Conservation (phyloP, 177 flowering plant genomes). For the Vitis hybrid region DNA sequence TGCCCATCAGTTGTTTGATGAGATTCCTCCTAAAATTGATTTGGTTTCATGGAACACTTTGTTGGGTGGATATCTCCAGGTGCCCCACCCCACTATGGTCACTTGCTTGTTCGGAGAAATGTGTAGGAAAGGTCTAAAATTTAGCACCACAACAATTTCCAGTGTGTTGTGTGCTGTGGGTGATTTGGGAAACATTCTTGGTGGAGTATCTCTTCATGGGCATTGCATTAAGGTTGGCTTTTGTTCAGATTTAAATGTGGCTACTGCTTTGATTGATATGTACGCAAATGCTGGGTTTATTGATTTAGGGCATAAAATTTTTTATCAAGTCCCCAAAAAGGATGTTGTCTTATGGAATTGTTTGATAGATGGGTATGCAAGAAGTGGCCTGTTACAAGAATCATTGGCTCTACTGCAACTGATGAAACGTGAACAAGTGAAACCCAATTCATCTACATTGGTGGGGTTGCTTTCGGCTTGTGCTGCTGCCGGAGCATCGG, state of each 20-base stretch:
- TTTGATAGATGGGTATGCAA: conserved; percentile 49
- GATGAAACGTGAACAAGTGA: conserved; percentile 34
- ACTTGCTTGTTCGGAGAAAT: conserved; percentile 33
- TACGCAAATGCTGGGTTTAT: conserved; percentile 39
- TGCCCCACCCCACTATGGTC: conserved; percentile 23
- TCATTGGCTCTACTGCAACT: conserved; percentile 28
- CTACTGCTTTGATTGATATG: conserved; percentile 37
- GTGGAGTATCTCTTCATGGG: conserved; percentile 38
- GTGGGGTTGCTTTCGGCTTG: conserved; percentile 46
- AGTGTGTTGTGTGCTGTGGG: conserved; percentile 29
- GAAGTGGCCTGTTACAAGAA: conserved; percentile 34
- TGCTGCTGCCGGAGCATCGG: conserved; percentile 33
- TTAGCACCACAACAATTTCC: conserved; percentile 24
- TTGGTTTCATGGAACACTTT: conserved; percentile 53
- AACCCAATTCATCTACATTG: conserved; percentile 50
- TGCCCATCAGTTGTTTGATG: conserved; percentile 52
- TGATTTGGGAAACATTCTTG: conserved; percentile 21
- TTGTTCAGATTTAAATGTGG: conserved; percentile 26
- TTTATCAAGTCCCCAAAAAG: conserved; percentile 28
- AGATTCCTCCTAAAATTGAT: conserved; percentile 35
- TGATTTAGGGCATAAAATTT: conserved; percentile 25
- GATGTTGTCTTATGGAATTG: conserved; percentile 55
- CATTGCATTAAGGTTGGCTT: conserved; percentile 43
- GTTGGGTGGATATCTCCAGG: conserved; percentile 46
- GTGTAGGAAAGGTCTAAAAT: conserved; percentile 18